phyloP scores from a whole-genome alignment of 306 rosid species.

The Trifolium dubium region DNA sequence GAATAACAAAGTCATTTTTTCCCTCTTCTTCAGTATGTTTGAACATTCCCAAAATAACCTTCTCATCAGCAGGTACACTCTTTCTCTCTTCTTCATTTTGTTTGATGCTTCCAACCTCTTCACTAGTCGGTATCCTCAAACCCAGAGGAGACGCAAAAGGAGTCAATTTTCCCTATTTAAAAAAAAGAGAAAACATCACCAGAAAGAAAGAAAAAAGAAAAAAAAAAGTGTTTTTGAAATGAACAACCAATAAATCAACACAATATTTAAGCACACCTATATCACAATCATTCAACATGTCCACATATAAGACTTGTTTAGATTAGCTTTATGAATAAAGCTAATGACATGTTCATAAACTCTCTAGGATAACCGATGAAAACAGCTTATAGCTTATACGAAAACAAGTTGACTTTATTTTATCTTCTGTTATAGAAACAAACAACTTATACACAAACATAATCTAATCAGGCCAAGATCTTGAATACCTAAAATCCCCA shows the following conservation, averaged over 20 bases:
- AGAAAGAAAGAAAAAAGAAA: not conserved
- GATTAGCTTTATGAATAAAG: not conserved
- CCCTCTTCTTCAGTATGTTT: conserved; percentile 55
- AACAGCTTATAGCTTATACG: not conserved
- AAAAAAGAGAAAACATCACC: not conserved
- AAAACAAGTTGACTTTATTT: too few relatives aligned
- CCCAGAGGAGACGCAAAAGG: conserved; percentile 71
- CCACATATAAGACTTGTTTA: not conserved
- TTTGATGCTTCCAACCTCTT: conserved; percentile 37
- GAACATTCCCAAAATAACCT: conserved; percentile 63
- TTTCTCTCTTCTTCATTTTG: conserved; percentile 47
- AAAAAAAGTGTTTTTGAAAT: not conserved
- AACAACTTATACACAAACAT: too few relatives aligned
- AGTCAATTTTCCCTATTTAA: conserved; percentile 65
- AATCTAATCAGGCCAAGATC: not conserved
- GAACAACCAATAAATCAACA: conserved; percentile 26
- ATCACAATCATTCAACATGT: not conserved
- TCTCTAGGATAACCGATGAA: too few relatives aligned
- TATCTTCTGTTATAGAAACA: not conserved
- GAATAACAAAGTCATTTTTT: conserved; percentile 40
- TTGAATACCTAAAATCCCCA: not conserved
- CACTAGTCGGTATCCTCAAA: conserved; percentile 38
- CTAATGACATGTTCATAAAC: not conserved
- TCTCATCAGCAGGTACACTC: conserved; percentile 43
- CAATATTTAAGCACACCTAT: too few relatives aligned